phyloP scores from a whole-genome alignment of 345 rosid species.

The Salix koriyanagi region DNA sequence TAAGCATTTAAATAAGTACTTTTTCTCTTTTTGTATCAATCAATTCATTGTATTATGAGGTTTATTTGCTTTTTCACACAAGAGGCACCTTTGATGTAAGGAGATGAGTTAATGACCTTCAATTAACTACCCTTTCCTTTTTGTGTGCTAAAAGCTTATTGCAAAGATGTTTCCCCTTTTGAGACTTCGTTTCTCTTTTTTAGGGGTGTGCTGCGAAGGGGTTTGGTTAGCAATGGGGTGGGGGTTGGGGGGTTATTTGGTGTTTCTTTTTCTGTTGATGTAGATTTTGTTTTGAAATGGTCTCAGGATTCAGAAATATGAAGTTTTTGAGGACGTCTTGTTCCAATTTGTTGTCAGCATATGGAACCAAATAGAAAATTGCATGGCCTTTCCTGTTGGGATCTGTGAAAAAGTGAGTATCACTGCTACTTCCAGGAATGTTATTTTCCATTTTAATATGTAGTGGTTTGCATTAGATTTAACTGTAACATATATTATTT shows the following conservation, averaged over 20 bases:
- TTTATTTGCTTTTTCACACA: neutral
- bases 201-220: no score
- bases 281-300: constrained; percentile 9
- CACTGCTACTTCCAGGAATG: neutral
- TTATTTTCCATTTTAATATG: neutral
- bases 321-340: constrained; percentile 51
- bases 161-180: neutral
- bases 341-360: constrained; percentile 52
- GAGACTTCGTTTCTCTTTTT: neutral
- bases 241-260: neutral
- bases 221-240: neutral
- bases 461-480: neutral
- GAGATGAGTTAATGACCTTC: neutral
- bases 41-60: neutral
- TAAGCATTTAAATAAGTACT: no score
- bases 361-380: constrained; percentile 63
- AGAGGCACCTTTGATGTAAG: neutral
- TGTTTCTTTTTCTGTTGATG: constrained; percentile 1
- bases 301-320: constrained; percentile 54
- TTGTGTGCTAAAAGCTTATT: neutral
- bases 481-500: constrained; percentile 6
- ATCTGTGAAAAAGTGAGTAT: constrained; percentile 42
- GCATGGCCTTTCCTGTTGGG: constrained; percentile 24
- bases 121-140: neutral
- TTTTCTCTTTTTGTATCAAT: neutral